Base-by-base conservation (phyloP, 2,329 filamentous ascomycete species). In the Talaromyces albobiverticillius region DNA sequence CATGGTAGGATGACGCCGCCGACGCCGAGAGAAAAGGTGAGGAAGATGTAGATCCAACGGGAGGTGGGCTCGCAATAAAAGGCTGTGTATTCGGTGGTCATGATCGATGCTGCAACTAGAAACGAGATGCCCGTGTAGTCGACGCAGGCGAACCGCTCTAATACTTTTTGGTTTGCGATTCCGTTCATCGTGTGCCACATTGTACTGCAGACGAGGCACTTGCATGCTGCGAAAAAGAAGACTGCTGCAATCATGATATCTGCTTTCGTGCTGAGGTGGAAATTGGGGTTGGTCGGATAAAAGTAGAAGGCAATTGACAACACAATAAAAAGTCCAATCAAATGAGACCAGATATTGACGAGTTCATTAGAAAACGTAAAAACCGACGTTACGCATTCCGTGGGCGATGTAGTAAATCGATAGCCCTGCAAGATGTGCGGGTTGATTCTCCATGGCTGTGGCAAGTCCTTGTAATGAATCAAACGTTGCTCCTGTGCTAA, bases 101-200 rank as follows among this genome's bases (percentile, higher is more conserved):
- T 90, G 75, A 99, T 99, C 54, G 90, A 95, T 9, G 94, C 91
- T 2, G 94, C 70, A 50, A 99, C 94, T 23, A 99, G 82, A 48
- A 99, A 79, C 1, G 92, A 96, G 62, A 99, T 99, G 53, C 94
- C 94, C 0, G 94, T 97, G 74, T 99, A 99, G 72, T 99, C 94
- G 56, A 99, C 91, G 70, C 94, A 99, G 16, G 94, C 94, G 66
- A 99, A 97, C 58, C 91, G 88, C 69, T 95, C 94, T 75, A 99
- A 88, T 40, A 95, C 83, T 18, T 85, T 84, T 65, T 95, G 86
- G 62, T 95, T 89, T 16, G 93, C 91, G 52, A 97, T 95, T 64
- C 90, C 90, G 76, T 93, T 96, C 91, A 99, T 97, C 23, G 94
- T 96, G 76, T 99, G 94, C 94, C 94, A 99, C 67, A 97, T 85